These are phyloP conservation scores for Russula olivacea DNA, from an alignment of 768 basidiomycete species.

Conservation along the genomic window DNA sequence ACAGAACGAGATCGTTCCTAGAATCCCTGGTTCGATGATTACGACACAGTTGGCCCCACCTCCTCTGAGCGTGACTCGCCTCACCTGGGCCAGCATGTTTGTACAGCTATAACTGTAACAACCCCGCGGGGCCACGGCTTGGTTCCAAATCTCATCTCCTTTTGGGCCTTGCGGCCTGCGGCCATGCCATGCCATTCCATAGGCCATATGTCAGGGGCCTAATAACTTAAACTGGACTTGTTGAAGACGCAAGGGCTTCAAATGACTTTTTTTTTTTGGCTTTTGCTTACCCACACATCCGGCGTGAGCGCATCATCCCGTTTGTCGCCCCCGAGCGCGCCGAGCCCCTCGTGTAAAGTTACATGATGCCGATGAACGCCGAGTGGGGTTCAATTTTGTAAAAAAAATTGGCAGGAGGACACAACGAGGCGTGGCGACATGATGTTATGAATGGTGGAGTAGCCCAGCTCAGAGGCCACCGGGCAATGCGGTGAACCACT, in stretches of 20 bases:
- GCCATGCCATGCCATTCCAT: too few species aligned
- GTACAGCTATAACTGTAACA: too few species aligned
- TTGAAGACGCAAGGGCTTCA: too few species aligned
- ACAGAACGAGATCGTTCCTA: neutral
- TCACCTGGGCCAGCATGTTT: neutral
- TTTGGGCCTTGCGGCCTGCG: neutral
- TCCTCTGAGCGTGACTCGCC: neutral
- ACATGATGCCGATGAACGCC: neutral
- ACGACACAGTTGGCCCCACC: neutral
- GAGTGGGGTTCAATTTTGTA: too few species aligned
- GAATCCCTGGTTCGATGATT: neutral
- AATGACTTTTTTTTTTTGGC: neutral
- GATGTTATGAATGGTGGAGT: neutral
- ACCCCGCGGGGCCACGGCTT: neutral
- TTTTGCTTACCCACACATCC: conserved; percentile 9
- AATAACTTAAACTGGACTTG: too few species aligned
- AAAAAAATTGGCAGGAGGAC: too few species aligned
- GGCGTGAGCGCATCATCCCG: neutral
- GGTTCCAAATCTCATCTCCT: too few species aligned
- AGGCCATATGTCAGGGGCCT: too few species aligned
- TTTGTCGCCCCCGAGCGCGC: too few species aligned
- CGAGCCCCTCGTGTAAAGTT: too few species aligned
- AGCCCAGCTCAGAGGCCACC: neutral
- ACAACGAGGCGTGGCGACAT: neutral
- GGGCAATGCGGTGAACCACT: neutral